Evolutionary conservation across 2,329 filamentous ascomycete genomes (phyloP).

Genomic region (Colletotrichum cereale): DNA sequence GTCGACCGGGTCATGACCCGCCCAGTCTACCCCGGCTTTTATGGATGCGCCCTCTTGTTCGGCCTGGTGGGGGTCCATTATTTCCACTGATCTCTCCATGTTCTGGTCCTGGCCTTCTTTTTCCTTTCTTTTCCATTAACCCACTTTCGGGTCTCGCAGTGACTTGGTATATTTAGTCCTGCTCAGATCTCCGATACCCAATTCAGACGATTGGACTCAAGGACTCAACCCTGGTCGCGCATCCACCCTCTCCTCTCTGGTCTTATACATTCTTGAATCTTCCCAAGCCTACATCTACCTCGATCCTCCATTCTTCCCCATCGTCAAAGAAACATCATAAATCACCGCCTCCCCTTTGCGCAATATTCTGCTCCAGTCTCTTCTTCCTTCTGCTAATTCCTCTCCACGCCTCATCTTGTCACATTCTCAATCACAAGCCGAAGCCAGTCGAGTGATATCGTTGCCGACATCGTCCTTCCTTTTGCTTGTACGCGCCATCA

Average conservation of each 20-base stretch:
- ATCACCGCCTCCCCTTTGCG: constrained; percentile 41
- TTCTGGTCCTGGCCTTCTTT: constrained; percentile 27
- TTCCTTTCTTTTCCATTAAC: constrained; percentile 16
- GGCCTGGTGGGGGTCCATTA: constrained; percentile 33
- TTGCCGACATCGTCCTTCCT: neutral
- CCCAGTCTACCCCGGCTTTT: constrained; percentile 39
- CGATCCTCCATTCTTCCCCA: constrained; percentile 29
- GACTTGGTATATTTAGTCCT: constrained; percentile 39
- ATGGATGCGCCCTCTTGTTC: constrained; percentile 28
- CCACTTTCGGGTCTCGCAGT: constrained; percentile 33
- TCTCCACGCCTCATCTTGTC: constrained; percentile 14
- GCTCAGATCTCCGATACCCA: constrained; percentile 37
- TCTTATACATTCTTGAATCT: constrained; percentile 27
- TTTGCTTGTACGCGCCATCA: neutral
- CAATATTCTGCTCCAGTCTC: constrained; percentile 1
- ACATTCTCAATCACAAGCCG: neutral
- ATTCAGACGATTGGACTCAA: constrained; percentile 27
- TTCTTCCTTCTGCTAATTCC: constrained; percentile 25
- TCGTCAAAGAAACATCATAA: constrained; percentile 42
- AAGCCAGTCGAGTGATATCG: neutral
- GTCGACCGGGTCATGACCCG: constrained; percentile 30
- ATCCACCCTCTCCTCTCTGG: constrained; percentile 20
- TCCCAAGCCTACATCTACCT: constrained; percentile 27
- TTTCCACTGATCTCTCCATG: constrained; percentile 35
- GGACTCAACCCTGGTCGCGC: constrained; percentile 32